Evolutionary conservation across 768 basidiomycete species (phyloP).

Genomic region (Suillus placidus): DNA sequence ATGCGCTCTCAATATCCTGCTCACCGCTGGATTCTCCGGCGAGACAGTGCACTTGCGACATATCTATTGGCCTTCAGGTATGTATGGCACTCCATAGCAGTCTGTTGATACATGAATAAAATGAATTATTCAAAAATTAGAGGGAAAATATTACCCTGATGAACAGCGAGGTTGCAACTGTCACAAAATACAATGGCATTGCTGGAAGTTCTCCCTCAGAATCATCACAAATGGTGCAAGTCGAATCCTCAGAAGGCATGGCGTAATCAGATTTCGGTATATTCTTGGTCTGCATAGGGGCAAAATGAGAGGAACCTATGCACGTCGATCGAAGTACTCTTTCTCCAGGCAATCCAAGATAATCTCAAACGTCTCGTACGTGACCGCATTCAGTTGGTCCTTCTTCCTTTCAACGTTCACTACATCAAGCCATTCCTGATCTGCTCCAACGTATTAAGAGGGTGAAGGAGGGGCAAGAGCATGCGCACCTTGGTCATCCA

Average conservation of each 20-base stretch:
- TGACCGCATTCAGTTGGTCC: constrained; percentile 66
- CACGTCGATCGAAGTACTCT: constrained; percentile 92
- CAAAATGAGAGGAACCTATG: constrained; percentile 7
- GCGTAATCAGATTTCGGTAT: constrained; percentile 88
- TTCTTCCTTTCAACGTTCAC: constrained; percentile 83
- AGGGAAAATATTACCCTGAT: constrained; percentile 80
- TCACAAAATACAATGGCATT: constrained; percentile 99
- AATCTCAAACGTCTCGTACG: constrained; percentile 91
- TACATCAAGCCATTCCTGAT: constrained; percentile 92
- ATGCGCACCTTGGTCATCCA: constrained; percentile 93
- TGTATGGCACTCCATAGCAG: constrained; percentile 99
- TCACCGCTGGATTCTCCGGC: constrained; percentile 92
- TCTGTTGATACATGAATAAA: constrained; percentile 49
- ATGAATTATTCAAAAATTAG: neutral
- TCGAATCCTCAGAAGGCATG: constrained; percentile 92
- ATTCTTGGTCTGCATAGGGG: constrained; percentile 75
- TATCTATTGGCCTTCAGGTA: constrained; percentile 99
- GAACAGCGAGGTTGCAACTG: constrained; percentile 98
- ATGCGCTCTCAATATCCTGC: constrained; percentile 30
- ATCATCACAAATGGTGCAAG: constrained; percentile 97
- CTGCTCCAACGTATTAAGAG: constrained; percentile 41
- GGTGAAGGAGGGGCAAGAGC: neutral
- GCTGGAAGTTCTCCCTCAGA: constrained; percentile 97
- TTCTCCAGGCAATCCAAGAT: constrained; percentile 98
- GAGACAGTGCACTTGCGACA: constrained; percentile 98